Percentiles rank a stretch among this genome's conserved stretches.
These are phyloP conservation scores for Glutinoglossum americanum DNA, from an alignment of 495 filamentous ascomycete species.

Conservation along the genomic window DNA sequence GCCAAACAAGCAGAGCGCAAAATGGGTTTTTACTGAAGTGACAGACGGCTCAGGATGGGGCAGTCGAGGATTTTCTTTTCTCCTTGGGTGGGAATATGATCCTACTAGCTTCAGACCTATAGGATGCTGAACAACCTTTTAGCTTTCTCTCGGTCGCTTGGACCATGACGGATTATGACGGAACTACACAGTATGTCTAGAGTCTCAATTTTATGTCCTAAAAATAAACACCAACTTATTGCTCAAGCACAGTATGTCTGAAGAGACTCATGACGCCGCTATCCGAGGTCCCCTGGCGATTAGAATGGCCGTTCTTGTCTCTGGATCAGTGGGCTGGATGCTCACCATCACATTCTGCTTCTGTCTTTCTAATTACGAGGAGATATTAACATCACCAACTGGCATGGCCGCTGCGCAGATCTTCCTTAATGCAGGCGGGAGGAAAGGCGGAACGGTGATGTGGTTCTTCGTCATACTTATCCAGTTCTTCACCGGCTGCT, in stretches of 20 bases:
- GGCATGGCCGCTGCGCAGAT: conserved; percentile 51
- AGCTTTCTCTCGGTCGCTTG: conserved; percentile 48
- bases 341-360: conserved; percentile 48
- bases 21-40: conserved; percentile 44
- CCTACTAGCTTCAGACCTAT: not conserved
- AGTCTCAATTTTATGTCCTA: not conserved
- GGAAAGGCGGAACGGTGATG: conserved; percentile 38
- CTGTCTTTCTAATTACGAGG: conserved; percentile 43
- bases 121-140: not conserved
- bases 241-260: conserved; percentile 33
- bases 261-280: conserved; percentile 52
- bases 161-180: conserved; percentile 62
- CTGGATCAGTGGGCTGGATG: conserved; percentile 40
- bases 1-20: conserved; percentile 38
- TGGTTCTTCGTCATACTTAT: conserved; percentile 49
- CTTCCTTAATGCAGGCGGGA: conserved; percentile 45
- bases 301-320: conserved; percentile 39
- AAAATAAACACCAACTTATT: not conserved
- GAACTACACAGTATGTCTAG: conserved; percentile 38
- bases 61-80: conserved; percentile 39
- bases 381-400: conserved; percentile 35
- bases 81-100: conserved; percentile 23
- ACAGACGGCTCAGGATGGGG: conserved; percentile 47
- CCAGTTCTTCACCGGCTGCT: conserved; percentile 50
- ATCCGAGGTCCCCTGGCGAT: conserved; percentile 44